phyloP scores from a whole-genome alignment of 2,329 filamentous ascomycete species.

The Hymenoscyphus infarciens region DNA sequence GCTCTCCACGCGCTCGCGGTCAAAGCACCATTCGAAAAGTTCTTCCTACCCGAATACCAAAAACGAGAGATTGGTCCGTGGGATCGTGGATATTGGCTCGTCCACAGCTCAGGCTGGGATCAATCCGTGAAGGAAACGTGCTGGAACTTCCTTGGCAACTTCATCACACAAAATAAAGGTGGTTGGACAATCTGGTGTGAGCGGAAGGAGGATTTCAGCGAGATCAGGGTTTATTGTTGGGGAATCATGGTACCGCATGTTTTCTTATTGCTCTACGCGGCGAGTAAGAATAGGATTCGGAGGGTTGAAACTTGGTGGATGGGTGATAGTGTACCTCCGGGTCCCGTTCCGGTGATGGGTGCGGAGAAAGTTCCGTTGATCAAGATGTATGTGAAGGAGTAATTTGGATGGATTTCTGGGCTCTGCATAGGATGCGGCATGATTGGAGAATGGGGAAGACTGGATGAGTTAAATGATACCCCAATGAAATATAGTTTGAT shows the following conservation, averaged over 20 bases:
- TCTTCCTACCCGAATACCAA: constrained; percentile 51
- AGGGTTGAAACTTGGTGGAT: constrained; percentile 61
- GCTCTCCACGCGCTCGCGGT: constrained; percentile 50
- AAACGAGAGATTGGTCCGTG: constrained; percentile 49
- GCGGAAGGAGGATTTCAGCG: constrained; percentile 40
- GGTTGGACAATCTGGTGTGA: constrained; percentile 66
- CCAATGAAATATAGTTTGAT: too few relatives aligned
- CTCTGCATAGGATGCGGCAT: too few relatives aligned
- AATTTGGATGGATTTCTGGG: constrained; percentile 8
- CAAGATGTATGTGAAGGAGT: constrained; percentile 40
- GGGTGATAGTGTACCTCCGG: constrained; percentile 54
- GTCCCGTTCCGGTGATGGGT: too few relatives aligned
- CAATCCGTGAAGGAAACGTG: constrained; percentile 45
- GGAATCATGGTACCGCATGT: constrained; percentile 68
- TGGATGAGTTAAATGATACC: too few relatives aligned
- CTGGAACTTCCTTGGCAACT: constrained; percentile 61
- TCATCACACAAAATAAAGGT: constrained; percentile 54
- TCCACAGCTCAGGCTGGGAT: constrained; percentile 58
- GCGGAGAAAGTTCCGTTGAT: constrained; percentile 43
- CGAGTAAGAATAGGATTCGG: constrained; percentile 60
- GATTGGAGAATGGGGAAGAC: too few relatives aligned
- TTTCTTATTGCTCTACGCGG: constrained; percentile 71
- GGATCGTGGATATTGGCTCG: constrained; percentile 76
- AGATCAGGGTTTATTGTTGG: constrained; percentile 72
- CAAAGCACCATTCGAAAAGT: constrained; percentile 48